These are phyloP conservation scores for Laburnicola sp. DNA, from an alignment of 2,329 filamentous ascomycete genomes.

Conservation along the genomic window DNA sequence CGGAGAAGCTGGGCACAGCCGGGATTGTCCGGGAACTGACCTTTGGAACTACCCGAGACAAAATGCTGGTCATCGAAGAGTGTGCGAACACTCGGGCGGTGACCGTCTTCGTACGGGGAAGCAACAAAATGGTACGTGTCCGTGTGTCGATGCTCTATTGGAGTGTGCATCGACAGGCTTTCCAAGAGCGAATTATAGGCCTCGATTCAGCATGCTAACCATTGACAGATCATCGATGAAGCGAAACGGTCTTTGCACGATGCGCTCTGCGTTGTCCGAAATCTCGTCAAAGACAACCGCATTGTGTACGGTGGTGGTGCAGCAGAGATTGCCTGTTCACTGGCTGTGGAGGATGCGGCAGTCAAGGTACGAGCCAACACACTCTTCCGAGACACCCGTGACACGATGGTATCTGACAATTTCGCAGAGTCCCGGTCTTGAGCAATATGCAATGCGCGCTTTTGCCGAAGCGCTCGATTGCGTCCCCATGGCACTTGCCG, in stretches of 20 bases:
- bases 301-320: constrained; percentile 97
- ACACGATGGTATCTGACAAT: constrained; percentile 11
- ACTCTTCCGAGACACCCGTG: neutral
- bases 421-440: constrained; percentile 79
- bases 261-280: constrained; percentile 94
- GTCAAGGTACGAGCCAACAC: constrained; percentile 61
- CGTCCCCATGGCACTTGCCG: constrained; percentile 91
- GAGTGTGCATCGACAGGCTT: constrained; percentile 5
- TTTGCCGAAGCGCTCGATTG: constrained; percentile 94
- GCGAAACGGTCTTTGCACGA: constrained; percentile 97
- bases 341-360: constrained; percentile 93
- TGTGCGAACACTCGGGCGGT: constrained; percentile 97
- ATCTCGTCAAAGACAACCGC: constrained; percentile 92
- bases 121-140: constrained; percentile 92
- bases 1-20: constrained; percentile 87
- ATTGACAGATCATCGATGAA: constrained; percentile 87
- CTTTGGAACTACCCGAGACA: constrained; percentile 96
- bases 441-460: constrained; percentile 98
- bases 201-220: constrained; percentile 10
- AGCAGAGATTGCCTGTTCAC: constrained; percentile 93
- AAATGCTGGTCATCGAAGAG: constrained; percentile 99
- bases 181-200: neutral
- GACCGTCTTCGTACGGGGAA: constrained; percentile 92
- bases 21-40: constrained; percentile 92
- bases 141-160: constrained; percentile 9